Evolutionary conservation across 106 monocot species (phyloP).

Genomic region (Amphibolis antarctica): DNA sequence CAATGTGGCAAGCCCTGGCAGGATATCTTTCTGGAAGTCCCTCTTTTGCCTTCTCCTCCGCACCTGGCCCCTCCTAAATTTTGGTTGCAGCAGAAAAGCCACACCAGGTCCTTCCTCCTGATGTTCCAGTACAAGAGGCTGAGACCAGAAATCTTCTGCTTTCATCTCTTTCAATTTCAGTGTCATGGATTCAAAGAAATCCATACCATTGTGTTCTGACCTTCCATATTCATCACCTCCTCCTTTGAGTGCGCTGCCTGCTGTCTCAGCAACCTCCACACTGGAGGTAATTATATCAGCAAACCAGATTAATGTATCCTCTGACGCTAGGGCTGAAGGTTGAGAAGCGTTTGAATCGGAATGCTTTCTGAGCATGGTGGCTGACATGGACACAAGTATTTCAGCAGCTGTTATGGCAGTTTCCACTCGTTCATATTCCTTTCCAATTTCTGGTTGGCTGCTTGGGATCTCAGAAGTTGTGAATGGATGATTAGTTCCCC

Average conservation of each 20-base stretch:
- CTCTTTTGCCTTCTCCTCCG: slow-evolving; percentile 23
- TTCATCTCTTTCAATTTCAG: slow-evolving; percentile 37
- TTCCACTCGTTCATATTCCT: background rate
- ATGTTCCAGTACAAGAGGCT: slow-evolving; percentile 5
- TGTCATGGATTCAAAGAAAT: slow-evolving; percentile 5
- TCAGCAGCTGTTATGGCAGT: background rate
- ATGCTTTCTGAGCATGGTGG: background rate
- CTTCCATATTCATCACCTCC: background rate
- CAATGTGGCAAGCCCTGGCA: slow-evolving; percentile 14
- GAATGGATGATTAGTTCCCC: background rate
- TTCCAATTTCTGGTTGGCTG: background rate
- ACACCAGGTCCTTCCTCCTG: slow-evolving; percentile 11
- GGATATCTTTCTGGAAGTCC: slow-evolving; percentile 39
- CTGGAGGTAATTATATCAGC: slow-evolving; percentile 17
- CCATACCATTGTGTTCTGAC: slow-evolving; percentile 22
- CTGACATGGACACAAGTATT: background rate
- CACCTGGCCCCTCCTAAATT: slow-evolving; percentile 18
- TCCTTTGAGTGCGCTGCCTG: background rate
- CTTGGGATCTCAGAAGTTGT: background rate
- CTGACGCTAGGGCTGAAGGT: background rate
- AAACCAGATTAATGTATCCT: slow-evolving; percentile 16
- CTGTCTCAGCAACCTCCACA: background rate
- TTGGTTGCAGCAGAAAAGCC: slow-evolving; percentile 18
- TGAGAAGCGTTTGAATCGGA: background rate
- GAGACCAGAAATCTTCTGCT: slow-evolving; percentile 25